Conservation (phyloP, 371 early-diverging fungal species). For the Aphelidium insulamus region DNA sequence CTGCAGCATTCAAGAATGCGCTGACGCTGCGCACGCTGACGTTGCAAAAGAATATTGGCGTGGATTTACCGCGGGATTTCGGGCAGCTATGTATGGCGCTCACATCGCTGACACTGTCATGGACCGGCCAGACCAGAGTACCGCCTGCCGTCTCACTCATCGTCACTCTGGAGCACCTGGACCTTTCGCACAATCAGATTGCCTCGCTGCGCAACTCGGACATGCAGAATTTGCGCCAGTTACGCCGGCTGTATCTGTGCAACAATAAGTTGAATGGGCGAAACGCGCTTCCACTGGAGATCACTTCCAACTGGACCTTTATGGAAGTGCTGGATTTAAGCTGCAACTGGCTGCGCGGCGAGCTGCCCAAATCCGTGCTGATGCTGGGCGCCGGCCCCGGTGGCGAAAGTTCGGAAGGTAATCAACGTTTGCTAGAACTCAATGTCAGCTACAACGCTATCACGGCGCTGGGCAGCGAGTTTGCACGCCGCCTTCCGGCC, state of each 20-base stretch:
- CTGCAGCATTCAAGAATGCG: slow-evolving; percentile 37
- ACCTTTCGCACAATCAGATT: slow-evolving; percentile 53
- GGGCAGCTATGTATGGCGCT: slow-evolving; percentile 36
- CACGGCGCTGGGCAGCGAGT: no score
- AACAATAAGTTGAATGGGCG: slow-evolving; percentile 43
- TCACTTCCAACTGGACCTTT: slow-evolving; percentile 60
- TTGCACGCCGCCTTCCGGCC: no score
- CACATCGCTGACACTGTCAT: slow-evolving; percentile 37
- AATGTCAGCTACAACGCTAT: no score
- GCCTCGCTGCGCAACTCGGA: slow-evolving; percentile 25
- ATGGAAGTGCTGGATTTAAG: slow-evolving; percentile 33
- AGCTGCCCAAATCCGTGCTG: no score
- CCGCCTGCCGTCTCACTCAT: slow-evolving; percentile 32
- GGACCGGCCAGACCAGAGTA: slow-evolving; percentile 33
- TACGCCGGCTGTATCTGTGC: slow-evolving; percentile 33
- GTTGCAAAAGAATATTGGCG: slow-evolving; percentile 39
- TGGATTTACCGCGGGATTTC: slow-evolving; percentile 48
- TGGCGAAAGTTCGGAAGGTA: no score
- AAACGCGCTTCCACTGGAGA: slow-evolving; percentile 27
- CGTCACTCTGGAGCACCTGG: slow-evolving; percentile 30
- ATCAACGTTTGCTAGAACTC: no score
- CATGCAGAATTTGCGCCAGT: slow-evolving; percentile 23
- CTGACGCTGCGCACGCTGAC: slow-evolving; percentile 37
- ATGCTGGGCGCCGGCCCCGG: no score
- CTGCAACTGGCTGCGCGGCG: slow-evolving; percentile 15